Base-by-base conservation (phyloP, 192 early-diverging fungal genomes). In the Coemansia sp. region DNA sequence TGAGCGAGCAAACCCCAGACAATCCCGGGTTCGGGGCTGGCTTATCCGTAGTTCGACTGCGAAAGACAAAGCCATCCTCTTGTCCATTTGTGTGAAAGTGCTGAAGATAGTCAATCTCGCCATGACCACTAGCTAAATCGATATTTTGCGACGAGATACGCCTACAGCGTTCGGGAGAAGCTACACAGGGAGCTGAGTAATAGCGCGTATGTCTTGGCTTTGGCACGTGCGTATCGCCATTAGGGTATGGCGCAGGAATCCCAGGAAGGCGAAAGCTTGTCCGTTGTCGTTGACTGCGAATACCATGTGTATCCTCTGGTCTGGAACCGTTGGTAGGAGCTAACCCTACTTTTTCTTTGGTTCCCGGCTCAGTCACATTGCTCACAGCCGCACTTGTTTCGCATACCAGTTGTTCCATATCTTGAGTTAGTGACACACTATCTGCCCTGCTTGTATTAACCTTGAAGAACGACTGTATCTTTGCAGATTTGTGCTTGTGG, bases 391-490 rank as follows among this genome's bases (percentile, higher is more conserved):
- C 48, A 25, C 25, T 51, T 51, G 48, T 7, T 15, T 26, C 48
- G 48, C 48, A 51, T 51, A 7, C 48, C 21, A 26, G 23, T 7
- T 26, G 48, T 3, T 51, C 48, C 48, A 51, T 51, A 6, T 51
- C 48, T 13, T 25, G 48, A 10, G 48, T 26, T 25, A 51, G 9
- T 26, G 48, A 51, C 10, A 25, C 48, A 16, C 9, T 1, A 6
- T 51, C 48, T 10, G 13, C 15, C 25, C 21, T 51, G 48, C 23
- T 23, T 13, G 48, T 28, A 1, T 63, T 77, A 5, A 68, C 63
- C 1, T 61, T 39, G 42, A 80, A 80, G 52, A 80, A 80, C 23
- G 77, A 68, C 55, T 80, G 77, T 25, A 80, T 64, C 31, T 64
- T 74, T 21, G 71, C 46, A 7, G 71, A 26, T 20, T 64, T 67